Conservation (phyloP, 352 stramenopile genomes). For the Plasmopara viticola region DNA sequence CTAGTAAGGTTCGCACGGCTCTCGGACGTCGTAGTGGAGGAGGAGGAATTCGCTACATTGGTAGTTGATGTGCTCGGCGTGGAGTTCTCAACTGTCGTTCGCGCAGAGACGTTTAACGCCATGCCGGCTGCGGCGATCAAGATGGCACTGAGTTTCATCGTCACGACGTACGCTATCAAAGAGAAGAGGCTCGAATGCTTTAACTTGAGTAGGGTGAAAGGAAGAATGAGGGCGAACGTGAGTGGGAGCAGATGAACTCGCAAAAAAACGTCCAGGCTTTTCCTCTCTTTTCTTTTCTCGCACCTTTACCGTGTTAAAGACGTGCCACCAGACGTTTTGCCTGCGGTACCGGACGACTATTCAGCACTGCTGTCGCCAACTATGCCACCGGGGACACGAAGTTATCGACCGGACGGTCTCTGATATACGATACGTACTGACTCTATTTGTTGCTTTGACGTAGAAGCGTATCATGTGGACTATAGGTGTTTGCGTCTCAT, state of each 20-base stretch:
- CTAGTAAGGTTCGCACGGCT: background rate
- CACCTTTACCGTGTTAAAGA: background rate
- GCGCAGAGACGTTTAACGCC: slow-evolving; percentile 10
- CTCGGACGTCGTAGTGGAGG: background rate
- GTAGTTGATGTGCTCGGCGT: background rate
- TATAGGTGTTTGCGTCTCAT: too few species aligned
- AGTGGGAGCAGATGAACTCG: slow-evolving; percentile 1
- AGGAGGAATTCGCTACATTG: too few species aligned
- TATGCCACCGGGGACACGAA: too few species aligned
- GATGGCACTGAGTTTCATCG: slow-evolving; percentile 26
- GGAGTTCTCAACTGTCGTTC: background rate
- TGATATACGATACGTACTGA: too few species aligned
- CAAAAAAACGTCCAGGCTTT: slow-evolving; percentile 10
- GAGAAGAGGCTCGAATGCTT: slow-evolving; percentile 1
- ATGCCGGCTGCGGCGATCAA: slow-evolving; percentile 12
- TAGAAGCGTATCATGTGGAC: too few species aligned
- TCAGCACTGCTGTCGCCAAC: background rate
- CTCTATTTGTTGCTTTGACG: too few species aligned
- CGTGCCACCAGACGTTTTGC: slow-evolving; percentile 13
- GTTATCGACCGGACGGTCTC: too few species aligned
- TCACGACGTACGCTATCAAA: background rate
- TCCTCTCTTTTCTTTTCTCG: slow-evolving; percentile 12
- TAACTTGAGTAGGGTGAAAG: slow-evolving; percentile 28
- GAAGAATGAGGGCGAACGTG: slow-evolving; percentile 16
- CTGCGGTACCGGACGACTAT: slow-evolving; percentile 1